Conservation (phyloP, 2,329 filamentous ascomycete genomes). For the Claviceps purpurea region DNA sequence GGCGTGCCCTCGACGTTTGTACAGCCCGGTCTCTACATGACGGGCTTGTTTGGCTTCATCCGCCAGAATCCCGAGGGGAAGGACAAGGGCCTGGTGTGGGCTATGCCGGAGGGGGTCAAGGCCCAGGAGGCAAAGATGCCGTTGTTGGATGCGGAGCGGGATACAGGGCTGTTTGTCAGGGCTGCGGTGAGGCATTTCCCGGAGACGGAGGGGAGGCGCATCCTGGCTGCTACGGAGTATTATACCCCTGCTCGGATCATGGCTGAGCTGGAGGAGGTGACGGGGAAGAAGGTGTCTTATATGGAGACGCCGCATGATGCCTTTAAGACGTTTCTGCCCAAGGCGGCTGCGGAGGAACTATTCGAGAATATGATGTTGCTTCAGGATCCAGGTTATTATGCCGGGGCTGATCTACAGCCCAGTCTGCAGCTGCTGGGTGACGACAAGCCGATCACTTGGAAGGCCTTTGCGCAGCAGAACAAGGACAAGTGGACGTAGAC, state of each 20-base stretch:
- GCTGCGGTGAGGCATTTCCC: slow-evolving; percentile 19
- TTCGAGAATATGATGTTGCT: slow-evolving; percentile 29
- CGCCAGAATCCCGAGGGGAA: slow-evolving; percentile 11
- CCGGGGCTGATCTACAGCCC: slow-evolving; percentile 18
- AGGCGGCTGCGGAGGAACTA: slow-evolving; percentile 20
- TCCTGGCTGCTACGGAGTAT: slow-evolving; percentile 25
- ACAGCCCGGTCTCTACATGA: slow-evolving; percentile 40
- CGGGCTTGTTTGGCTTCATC: slow-evolving; percentile 25
- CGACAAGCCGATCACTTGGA: slow-evolving; percentile 25
- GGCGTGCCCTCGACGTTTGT: slow-evolving; percentile 38
- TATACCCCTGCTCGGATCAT: slow-evolving; percentile 19
- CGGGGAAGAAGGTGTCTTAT: slow-evolving; percentile 19
- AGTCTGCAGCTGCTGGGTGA: slow-evolving; percentile 19
- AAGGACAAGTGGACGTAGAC: slow-evolving; percentile 15
- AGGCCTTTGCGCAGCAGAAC: slow-evolving; percentile 21
- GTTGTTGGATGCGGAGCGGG: slow-evolving; percentile 22
- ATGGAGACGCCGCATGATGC: slow-evolving; percentile 18
- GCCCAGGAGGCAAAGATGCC: slow-evolving; percentile 21
- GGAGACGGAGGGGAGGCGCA: slow-evolving; percentile 20
- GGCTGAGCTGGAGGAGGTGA: slow-evolving; percentile 21
- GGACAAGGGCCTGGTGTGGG: slow-evolving; percentile 16
- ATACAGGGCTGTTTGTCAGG: slow-evolving; percentile 27
- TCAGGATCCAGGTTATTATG: slow-evolving; percentile 28
- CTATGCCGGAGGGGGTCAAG: slow-evolving; percentile 14
- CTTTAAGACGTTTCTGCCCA: slow-evolving; percentile 22